Conservation (phyloP, 768 basidiomycete genomes). For the Kwoniella sp. region DNA sequence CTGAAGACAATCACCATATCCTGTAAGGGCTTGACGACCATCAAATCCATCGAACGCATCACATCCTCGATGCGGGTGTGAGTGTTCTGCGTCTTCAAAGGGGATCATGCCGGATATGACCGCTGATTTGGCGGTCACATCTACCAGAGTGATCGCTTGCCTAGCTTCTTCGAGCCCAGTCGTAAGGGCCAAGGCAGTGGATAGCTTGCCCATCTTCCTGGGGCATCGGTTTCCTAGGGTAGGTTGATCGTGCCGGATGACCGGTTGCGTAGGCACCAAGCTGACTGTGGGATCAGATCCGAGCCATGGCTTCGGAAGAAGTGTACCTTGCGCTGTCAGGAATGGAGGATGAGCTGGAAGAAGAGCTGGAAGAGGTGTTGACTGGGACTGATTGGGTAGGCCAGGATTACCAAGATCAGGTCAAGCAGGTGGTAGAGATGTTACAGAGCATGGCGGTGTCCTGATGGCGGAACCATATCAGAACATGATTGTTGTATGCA, state of each 20-base stretch:
- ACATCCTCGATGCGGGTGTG: conserved; percentile 80
- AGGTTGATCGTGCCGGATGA: too few species aligned
- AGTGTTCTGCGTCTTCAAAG: too few species aligned
- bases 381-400: conserved; percentile 30
- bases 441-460: too few species aligned
- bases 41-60: conserved; percentile 81
- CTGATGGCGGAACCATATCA: too few species aligned
- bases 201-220: conserved; percentile 61
- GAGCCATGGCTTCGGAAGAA: conserved; percentile 74
- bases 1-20: conserved; percentile 56
- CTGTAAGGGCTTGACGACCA: conserved; percentile 60
- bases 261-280: too few species aligned
- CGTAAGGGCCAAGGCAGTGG: conserved; percentile 52
- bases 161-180: conserved; percentile 56
- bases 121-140: not conserved
- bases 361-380: conserved; percentile 35
- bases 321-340: conserved; percentile 63
- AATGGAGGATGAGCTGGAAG: conserved; percentile 17
- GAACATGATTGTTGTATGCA: not conserved
- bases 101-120: not conserved
- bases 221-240: conserved; percentile 77
- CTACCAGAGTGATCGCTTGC: conserved; percentile 62
- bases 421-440: conserved; percentile 4
- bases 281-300: conserved; percentile 56
- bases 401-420: conserved; percentile 1